Base-by-base conservation (phyloP, 2,329 filamentous ascomycete genomes). In the Aspergillus thermomutatus region DNA sequence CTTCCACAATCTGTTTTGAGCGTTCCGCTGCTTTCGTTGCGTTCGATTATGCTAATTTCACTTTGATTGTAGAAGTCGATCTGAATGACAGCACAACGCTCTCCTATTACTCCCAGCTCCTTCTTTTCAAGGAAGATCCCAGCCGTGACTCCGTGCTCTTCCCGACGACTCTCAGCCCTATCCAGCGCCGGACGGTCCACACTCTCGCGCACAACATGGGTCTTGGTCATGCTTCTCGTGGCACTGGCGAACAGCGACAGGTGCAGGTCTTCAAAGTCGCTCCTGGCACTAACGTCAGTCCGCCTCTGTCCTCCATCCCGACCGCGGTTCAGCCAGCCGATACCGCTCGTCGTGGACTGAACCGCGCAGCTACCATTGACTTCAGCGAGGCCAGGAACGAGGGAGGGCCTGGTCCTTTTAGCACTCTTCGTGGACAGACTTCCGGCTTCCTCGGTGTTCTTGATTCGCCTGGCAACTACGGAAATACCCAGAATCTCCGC, bases 141-240 rank as follows among this genome's bases (percentile, higher is more conserved):
- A 79, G 80, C 50, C 86, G 90, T 53, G 92, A 97, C 70, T 87
- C 89, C 52, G 80, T 96, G 58, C 87, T 95, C 51, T 97, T 97
- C 77, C 87, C 92, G 2, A 80, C 90, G 23, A 88, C 87, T 50
- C 83, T 96, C 58, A 83, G 90, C 7, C 92, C 94, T 1, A 83
- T 89, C 58, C 90, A 97, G 71, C 89, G 94, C 62, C 88, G 92
- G 60, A 91, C 89, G 57, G 92, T 97, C 57, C 94, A 99, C 73
- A 96, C 92, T 41, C 82, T 99, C 53, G 92, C 94, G 6, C 94
- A 99, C 72, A 90, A 96, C 75, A 93, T 97, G 88, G 91, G 89
- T 4, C 82, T 99, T 26, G 89, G 91, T 62, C 94, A 99, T 72
- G 85, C 89, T 56, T 97, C 94, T 5, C 91, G 93, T 66, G 94